Percentiles rank a stretch among this genome's conserved stretches.
These are phyloP conservation scores for Venturia nashicola DNA, from an alignment of 2,329 filamentous ascomycete genomes.

Conservation along the genomic window DNA sequence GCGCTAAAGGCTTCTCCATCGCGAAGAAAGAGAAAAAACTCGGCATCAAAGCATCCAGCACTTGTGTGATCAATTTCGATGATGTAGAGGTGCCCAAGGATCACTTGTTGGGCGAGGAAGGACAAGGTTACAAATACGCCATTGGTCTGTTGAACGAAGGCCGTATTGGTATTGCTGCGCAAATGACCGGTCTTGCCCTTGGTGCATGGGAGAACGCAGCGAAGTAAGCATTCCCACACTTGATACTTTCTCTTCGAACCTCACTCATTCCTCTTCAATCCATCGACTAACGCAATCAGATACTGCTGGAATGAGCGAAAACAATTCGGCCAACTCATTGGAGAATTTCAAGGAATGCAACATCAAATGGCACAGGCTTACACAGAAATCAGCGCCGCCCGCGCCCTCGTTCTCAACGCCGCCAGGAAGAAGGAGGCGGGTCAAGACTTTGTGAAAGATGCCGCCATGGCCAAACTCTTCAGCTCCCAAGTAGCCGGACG, in stretches of 20 bases:
- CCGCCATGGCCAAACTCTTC: conserved; percentile 96
- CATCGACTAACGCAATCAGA: conserved; percentile 22
- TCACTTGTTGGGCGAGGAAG: conserved; percentile 78
- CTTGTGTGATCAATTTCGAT: conserved; percentile 94
- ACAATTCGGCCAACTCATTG: conserved; percentile 88
- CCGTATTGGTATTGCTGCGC: conserved; percentile 91
- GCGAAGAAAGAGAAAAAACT: conserved; percentile 99
- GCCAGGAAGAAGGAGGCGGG: conserved; percentile 97
- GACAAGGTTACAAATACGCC: conserved; percentile 95
- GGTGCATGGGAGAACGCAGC: conserved; percentile 94
- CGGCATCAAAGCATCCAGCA: conserved; percentile 89
- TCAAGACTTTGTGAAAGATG: conserved; percentile 87
- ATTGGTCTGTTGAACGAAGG: conserved; percentile 92
- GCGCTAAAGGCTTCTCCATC: conserved; percentile 76
- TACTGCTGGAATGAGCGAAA: conserved; percentile 98
- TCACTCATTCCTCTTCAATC: conserved; percentile 8
- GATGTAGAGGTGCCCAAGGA: conserved; percentile 83
- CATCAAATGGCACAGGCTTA: conserved; percentile 96
- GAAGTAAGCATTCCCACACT: conserved; percentile 36
- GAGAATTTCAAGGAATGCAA: conserved; percentile 98
- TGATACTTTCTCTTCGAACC: neutral
- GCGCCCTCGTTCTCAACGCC: conserved; percentile 89
- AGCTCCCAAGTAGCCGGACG: conserved; percentile 83
- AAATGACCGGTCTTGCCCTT: conserved; percentile 94
- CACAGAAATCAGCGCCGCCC: conserved; percentile 82